Percentiles rank a stretch among this genome's conserved stretches.
phyloP scores from a whole-genome alignment of 164 flowering plant species.

The Magnolia sinica region DNA sequence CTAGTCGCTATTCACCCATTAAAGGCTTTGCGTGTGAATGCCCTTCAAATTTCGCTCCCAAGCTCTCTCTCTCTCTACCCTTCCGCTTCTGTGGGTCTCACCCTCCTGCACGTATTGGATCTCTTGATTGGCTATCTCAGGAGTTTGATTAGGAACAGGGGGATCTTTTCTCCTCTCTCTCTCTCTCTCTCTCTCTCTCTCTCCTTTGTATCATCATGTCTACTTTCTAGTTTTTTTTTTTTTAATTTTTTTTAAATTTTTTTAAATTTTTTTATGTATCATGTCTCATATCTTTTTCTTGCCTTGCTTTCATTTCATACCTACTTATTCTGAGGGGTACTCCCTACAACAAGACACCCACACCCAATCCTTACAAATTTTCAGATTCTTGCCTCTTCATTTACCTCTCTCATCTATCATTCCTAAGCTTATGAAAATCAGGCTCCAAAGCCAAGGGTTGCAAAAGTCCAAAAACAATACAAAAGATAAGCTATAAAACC shows the following conservation, averaged over 20 bases:
- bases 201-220: background rate
- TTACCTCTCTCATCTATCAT: constrained; percentile 3
- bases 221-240: background rate
- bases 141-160: background rate
- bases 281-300: background rate
- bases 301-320: background rate
- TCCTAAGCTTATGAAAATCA: constrained; percentile 13
- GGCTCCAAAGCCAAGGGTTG: constrained; percentile 6
- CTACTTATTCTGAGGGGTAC: background rate
- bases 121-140: constrained; percentile 5
- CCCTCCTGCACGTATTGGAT: background rate
- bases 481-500: constrained; percentile 5
- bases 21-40: constrained; percentile 50
- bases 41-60: constrained; percentile 3
- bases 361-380: background rate
- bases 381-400: constrained; percentile 10
- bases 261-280: background rate
- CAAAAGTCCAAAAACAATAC: constrained; percentile 5
- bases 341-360: background rate
- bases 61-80: background rate
- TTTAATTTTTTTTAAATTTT: background rate
- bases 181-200: background rate
- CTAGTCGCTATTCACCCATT: constrained; percentile 33
- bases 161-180: background rate
- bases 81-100: background rate